Evolutionary conservation across 164 flowering plant genomes (phyloP).

Genomic region (Macadamia integrifolia): DNA sequence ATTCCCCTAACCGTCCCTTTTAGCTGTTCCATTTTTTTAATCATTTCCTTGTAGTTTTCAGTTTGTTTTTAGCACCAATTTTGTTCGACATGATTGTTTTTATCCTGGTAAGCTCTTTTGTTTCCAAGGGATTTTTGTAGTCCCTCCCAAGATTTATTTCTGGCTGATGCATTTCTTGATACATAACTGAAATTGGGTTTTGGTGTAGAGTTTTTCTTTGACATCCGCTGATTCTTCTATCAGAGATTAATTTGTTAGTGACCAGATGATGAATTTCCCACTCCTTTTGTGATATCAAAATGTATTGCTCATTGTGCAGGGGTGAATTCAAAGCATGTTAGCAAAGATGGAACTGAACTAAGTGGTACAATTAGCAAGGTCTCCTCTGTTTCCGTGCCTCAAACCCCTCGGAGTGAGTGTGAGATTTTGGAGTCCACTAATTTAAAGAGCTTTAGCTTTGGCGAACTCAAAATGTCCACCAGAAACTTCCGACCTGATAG

Average conservation of each 20-base stretch:
- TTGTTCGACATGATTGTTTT: no score
- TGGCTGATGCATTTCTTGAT: no score
- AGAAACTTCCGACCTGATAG: conserved; percentile 87
- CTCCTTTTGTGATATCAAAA: not conserved
- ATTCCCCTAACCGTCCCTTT: not conserved
- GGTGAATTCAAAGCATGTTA: conserved; percentile 19
- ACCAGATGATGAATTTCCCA: not conserved
- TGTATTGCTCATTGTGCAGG: conserved; percentile 20
- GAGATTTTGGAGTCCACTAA: conserved; percentile 61
- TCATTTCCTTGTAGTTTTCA: no score
- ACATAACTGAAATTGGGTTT: no score
- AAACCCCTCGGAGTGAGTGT: conserved; percentile 54
- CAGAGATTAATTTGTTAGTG: not conserved
- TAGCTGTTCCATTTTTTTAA: not conserved
- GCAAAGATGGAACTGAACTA: conserved; percentile 30
- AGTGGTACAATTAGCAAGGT: conserved; percentile 38
- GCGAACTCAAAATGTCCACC: conserved; percentile 61
- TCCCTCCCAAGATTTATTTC: no score
- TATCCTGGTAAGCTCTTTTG: no score
- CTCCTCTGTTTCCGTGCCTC: conserved; percentile 29
- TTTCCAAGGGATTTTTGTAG: no score
- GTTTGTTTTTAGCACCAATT: no score
- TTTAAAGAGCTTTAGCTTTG: conserved; percentile 56
- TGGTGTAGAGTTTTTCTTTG: no score
- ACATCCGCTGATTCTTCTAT: no score